Conservation (phyloP, 2,329 filamentous ascomycete genomes). For the Eurotiales sp. region DNA sequence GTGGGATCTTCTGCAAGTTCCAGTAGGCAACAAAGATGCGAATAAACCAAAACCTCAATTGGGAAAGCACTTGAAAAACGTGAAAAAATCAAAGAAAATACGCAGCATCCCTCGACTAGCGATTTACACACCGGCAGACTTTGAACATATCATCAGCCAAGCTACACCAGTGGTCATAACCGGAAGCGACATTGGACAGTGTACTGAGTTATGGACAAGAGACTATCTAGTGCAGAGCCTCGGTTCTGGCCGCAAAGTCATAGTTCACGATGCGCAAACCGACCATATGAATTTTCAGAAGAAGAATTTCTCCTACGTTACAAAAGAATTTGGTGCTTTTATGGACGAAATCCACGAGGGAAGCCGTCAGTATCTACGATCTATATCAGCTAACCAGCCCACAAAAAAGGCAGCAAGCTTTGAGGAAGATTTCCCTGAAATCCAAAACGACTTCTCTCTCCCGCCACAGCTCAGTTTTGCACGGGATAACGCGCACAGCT, state of each 20-base stretch:
- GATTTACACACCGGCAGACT: slow-evolving; percentile 54
- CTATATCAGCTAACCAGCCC: slow-evolving; percentile 67
- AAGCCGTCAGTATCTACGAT: slow-evolving; percentile 69
- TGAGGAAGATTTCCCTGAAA: slow-evolving; percentile 64
- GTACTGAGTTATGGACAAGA: slow-evolving; percentile 63
- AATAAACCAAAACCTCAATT: slow-evolving; percentile 8
- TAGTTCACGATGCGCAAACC: slow-evolving; percentile 66
- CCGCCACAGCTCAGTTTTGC: slow-evolving; percentile 60
- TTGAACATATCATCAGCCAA: slow-evolving; percentile 55
- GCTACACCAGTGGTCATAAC: slow-evolving; percentile 64
- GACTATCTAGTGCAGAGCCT: slow-evolving; percentile 63
- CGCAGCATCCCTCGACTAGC: slow-evolving; percentile 49
- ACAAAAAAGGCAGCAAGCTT: slow-evolving; percentile 67
- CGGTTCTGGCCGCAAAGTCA: slow-evolving; percentile 60
- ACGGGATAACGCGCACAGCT: slow-evolving; percentile 66
- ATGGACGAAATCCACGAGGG: slow-evolving; percentile 58
- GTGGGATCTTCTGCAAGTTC: slow-evolving; percentile 31
- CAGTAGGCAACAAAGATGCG: slow-evolving; percentile 16
- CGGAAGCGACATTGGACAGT: slow-evolving; percentile 63
- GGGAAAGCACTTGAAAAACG: slow-evolving; percentile 16
- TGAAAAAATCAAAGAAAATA: slow-evolving; percentile 12
- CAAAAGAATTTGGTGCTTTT: slow-evolving; percentile 64
- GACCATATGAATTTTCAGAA: slow-evolving; percentile 72
- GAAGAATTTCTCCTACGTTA: slow-evolving; percentile 79
- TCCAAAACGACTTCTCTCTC: slow-evolving; percentile 67